Conservation (phyloP, 805 yeast species). For the Wickerhamiella spandovensis region DNA sequence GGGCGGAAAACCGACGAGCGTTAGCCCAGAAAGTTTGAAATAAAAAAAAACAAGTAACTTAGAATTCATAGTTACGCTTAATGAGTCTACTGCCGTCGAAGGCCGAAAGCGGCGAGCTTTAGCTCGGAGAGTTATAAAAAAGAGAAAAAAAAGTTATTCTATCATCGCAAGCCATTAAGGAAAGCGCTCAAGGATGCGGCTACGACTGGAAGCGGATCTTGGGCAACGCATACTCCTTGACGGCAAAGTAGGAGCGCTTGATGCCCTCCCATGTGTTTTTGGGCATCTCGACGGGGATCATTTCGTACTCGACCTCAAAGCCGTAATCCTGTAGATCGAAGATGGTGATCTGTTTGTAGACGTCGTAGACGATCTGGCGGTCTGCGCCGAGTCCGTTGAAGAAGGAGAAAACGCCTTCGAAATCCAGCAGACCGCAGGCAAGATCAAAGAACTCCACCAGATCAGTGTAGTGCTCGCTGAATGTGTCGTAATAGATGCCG, state of each 20-base stretch:
- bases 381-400: slow-evolving; percentile 88
- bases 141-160: too few relatives aligned
- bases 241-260: slow-evolving; percentile 24
- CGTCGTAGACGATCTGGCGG: slow-evolving; percentile 62
- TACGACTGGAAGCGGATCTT: slow-evolving; percentile 12
- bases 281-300: slow-evolving; percentile 23
- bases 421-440: slow-evolving; percentile 68
- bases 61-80: too few relatives aligned
- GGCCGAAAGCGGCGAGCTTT: too few relatives aligned
- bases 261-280: slow-evolving; percentile 26
- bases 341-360: slow-evolving; percentile 69
- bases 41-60: too few relatives aligned
- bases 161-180: too few relatives aligned
- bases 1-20: too few relatives aligned
- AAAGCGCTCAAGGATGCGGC: too few relatives aligned
- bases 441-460: slow-evolving; percentile 75
- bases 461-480: slow-evolving; percentile 80
- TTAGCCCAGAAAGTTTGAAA: too few relatives aligned
- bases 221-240: slow-evolving; percentile 23
- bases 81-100: too few relatives aligned
- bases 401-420: slow-evolving; percentile 75
- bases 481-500: slow-evolving; percentile 89
- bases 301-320: slow-evolving; percentile 41
- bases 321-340: slow-evolving; percentile 74
- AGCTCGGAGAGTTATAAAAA: too few relatives aligned